Base-by-base conservation (phyloP, 2,329 filamentous ascomycete species). In the Pseudogymnoascus pannorum region DNA sequence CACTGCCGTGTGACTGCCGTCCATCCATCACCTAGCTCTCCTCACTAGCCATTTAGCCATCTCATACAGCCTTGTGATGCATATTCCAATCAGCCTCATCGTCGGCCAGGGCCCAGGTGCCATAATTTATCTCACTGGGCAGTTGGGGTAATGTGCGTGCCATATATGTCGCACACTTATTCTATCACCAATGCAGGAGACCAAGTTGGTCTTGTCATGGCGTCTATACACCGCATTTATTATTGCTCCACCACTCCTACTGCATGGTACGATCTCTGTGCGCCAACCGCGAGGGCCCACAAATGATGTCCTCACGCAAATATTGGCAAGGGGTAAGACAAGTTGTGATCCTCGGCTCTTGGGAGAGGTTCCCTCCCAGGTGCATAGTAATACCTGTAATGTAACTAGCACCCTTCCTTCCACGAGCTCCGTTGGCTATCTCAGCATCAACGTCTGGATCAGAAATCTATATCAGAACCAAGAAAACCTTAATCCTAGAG, bases 281-380 rank as follows among this genome's bases (percentile, higher is more conserved):
- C 22, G n/a, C 48, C 48, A 54, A 31, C 48, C 26, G 48, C 26
- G n/a, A 20, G 24, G 44, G 14, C 18, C 44, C 44, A 54, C 9
- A 31, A 54, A 54, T 31, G 48, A 18, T 18, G 48, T 14, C 48
- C 20, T 54, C 12, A n/a, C 26, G 26, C 26, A 20, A 54, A 31
- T 54, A 54, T 54, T 54, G 48, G 48, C 26, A 54, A 54, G 26
- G 48, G 48, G 48, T 54, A 54, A 31, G 24, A 31, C 48, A 54
- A 18, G 48, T 9, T 18, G 48, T 54, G 26, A 31, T 54, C 26
- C 48, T 26, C 48, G 26, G 48, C 48, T 31, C 5, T 54, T n/a
- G 48, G 48, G 48, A 54, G 24, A 54, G 26, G 26, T 5, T 54
- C 16, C 48, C n/a, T 54, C 16, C 48, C n/a, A 31, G 12, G 24